Evolutionary conservation across 2,329 filamentous ascomycete genomes (phyloP), one percentile per base, ranked within the genome.

Genomic region (Colletotrichum tanaceti): DNA sequence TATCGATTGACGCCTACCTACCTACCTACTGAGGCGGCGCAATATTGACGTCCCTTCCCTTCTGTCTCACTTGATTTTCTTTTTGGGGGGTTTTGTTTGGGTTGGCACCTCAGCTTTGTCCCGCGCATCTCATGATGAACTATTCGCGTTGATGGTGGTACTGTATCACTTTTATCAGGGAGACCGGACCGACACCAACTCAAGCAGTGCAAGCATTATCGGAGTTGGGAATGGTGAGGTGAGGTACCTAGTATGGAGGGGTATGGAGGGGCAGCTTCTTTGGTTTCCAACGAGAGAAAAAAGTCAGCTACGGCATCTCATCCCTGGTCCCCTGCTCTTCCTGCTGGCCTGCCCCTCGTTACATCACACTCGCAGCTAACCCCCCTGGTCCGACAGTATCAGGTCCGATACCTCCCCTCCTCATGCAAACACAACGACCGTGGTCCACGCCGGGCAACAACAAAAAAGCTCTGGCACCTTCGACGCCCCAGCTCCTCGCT

Each of bases 261-360:
- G 64, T 52, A 67, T 57, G 64, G 58, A 63, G 62, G 62, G 62
- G 64, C 64, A 67, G 59, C 64, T 67, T 58, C 52, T 46, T 57
- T 53, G 44, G 28, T 63, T 63, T 63, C 53, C 52, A 67, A 53
- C 65, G 65, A 58, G 54, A 53, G 55, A 63, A 67, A 67, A 67
- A 63, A 67, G 65, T 67, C 59, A 67, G 65, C 65, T 67, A 50
- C 65, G 39, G 53, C 53, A 63, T 59, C 65, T 63, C 58, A 63
- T 67, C 65, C 65, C 53, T 67, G 52, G 65, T 24, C 11, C 55
- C 64, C 43, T 61, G 53, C 59, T 63, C 50, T 20, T 49, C 43
- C 20, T 66, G 58, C 63, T 66, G 65, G 59, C 59, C 44, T 67
- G 65, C 65, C 65, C 64, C 65, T 67, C 65, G 65, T 67, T 67